phyloP scores from a whole-genome alignment of 257 asterid species.

The Vinca minor region DNA sequence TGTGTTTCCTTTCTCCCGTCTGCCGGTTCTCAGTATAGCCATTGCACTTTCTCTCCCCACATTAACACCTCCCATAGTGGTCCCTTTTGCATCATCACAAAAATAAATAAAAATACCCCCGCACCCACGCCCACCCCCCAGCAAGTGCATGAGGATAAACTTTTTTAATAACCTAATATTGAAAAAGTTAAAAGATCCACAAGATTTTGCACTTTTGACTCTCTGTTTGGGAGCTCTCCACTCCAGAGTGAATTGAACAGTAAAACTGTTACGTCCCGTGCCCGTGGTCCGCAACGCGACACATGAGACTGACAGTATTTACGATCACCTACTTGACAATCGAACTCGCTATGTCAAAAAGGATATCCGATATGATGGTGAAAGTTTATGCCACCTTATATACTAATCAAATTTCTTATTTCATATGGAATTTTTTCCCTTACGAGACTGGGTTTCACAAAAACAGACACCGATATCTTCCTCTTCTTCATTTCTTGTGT shows the following conservation, averaged over 20 bases:
- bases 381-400: too few species aligned
- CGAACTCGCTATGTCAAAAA: too few species aligned
- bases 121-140: conserved; percentile 5
- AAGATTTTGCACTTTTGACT: conserved; percentile 21
- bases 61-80: conserved; percentile 39
- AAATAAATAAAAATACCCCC: not conserved
- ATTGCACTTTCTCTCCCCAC: conserved; percentile 39
- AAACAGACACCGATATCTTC: not conserved
- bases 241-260: too few species aligned
- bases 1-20: conserved; percentile 58
- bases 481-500: not conserved
- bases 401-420: too few species aligned
- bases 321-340: too few species aligned
- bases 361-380: too few species aligned
- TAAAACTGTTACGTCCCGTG: too few species aligned
- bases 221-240: too few species aligned
- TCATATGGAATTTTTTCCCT: too few species aligned
- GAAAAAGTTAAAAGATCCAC: conserved; percentile 4
- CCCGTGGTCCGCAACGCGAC: too few species aligned
- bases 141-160: conserved; percentile 22
- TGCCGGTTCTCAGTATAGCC: conserved; percentile 55
- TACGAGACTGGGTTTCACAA: too few species aligned
- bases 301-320: too few species aligned
- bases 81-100: conserved; percentile 30
- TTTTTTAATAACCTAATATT: conserved; percentile 17